These are phyloP conservation scores for Pistacia atlantica DNA, from an alignment of 345 rosid genomes.

Conservation along the genomic window DNA sequence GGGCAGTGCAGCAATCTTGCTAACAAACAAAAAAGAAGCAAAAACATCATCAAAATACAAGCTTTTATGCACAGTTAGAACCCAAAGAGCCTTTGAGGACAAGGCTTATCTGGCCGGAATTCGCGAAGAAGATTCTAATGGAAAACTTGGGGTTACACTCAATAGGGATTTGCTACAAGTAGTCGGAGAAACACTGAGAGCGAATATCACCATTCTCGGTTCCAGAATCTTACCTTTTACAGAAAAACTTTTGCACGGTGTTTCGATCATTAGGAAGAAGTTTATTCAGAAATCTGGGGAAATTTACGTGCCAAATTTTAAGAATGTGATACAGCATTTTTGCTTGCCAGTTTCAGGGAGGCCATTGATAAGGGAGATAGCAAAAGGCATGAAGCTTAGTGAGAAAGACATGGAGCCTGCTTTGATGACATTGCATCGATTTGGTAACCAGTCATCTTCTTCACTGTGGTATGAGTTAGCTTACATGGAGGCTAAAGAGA, in stretches of 20 bases:
- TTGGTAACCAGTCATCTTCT: constrained; percentile 65
- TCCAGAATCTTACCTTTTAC: constrained; percentile 35
- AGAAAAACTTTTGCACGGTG: constrained; percentile 32
- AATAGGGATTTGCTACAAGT: constrained; percentile 39
- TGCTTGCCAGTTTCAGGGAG: constrained; percentile 57
- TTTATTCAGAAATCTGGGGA: constrained; percentile 29
- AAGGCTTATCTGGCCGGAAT: constrained; percentile 34
- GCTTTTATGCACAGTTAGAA: constrained; percentile 32
- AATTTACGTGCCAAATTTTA: constrained; percentile 50
- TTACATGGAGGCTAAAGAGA: constrained; percentile 54
- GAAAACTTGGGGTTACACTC: constrained; percentile 57
- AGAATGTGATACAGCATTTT: constrained; percentile 46
- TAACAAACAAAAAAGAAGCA: constrained; percentile 44
- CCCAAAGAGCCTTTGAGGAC: constrained; percentile 46
- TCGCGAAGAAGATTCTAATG: constrained; percentile 54
- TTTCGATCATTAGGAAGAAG: constrained; percentile 32
- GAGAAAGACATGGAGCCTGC: constrained; percentile 49
- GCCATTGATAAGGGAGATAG: constrained; percentile 43
- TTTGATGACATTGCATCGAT: constrained; percentile 55
- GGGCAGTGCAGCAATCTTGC: constrained; percentile 59
- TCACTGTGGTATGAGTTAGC: constrained; percentile 55
- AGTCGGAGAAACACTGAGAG: constrained; percentile 39
- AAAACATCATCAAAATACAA: constrained; percentile 41
- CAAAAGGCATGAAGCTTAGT: constrained; percentile 44
- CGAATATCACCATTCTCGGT: constrained; percentile 39